Evolutionary conservation across 2,329 filamentous ascomycete genomes (phyloP).

Genomic region (Coniochaeta ligniaria): DNA sequence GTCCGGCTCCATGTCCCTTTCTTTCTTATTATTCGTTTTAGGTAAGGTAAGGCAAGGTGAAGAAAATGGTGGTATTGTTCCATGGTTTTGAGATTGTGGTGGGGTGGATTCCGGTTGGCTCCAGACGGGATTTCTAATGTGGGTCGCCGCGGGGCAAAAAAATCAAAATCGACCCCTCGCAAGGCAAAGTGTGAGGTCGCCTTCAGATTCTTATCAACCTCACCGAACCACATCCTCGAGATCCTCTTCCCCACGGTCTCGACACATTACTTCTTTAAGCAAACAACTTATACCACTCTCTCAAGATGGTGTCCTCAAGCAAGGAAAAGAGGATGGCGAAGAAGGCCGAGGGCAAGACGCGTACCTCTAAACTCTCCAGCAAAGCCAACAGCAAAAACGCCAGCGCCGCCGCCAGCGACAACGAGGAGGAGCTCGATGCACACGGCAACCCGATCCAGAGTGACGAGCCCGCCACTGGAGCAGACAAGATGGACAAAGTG

Average conservation of each 20-base stretch:
- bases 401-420: conserved; percentile 57
- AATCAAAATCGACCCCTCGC: neutral
- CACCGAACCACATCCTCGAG: neutral
- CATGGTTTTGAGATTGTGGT: too few species aligned
- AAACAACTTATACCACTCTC: neutral
- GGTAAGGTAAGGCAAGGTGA: too few species aligned
- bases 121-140: neutral
- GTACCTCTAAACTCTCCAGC: conserved; percentile 64
- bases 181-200: neutral
- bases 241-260: neutral
- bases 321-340: conserved; percentile 68
- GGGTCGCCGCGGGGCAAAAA: neutral
- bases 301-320: conserved; percentile 59
- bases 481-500: conserved; percentile 70
- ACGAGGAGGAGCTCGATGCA: conserved; percentile 58
- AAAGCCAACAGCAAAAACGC: conserved; percentile 62
- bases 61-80: too few species aligned
- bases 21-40: too few species aligned
- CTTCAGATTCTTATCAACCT: neutral
- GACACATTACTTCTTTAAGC: too few species aligned
- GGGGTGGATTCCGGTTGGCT: neutral
- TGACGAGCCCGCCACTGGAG: conserved; percentile 62
- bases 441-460: conserved; percentile 48
- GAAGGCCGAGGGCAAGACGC: conserved; percentile 67
- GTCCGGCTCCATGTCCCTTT: too few species aligned